These are phyloP conservation scores for Monilinia fructigena DNA, from an alignment of 2,329 filamentous ascomycete genomes.

Conservation along the genomic window DNA sequence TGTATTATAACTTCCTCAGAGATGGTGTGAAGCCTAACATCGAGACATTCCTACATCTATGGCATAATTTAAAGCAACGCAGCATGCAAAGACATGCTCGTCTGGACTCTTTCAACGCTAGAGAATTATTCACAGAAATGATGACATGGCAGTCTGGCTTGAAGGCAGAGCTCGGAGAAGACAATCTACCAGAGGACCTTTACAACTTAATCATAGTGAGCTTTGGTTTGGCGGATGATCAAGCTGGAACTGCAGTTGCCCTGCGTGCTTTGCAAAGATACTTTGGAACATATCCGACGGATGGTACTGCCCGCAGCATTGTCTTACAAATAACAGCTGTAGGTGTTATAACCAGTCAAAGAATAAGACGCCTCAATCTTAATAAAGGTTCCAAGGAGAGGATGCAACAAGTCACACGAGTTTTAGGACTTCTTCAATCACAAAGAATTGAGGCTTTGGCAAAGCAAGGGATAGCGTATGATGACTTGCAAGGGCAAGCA, in stretches of 20 bases:
- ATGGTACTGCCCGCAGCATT: conserved; percentile 48
- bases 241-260: conserved; percentile 50
- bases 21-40: conserved; percentile 33
- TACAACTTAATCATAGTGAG: conserved; percentile 53
- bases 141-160: conserved; percentile 33
- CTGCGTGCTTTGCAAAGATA: conserved; percentile 46
- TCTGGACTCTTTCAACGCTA: conserved; percentile 22
- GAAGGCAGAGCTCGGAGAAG: conserved; percentile 42
- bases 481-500: conserved; percentile 33
- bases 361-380: conserved; percentile 42
- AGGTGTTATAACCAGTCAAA: conserved; percentile 36
- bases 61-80: conserved; percentile 35
- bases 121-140: conserved; percentile 49
- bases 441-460: conserved; percentile 35
- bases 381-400: conserved; percentile 45
- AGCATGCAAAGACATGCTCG: conserved; percentile 4
- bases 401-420: conserved; percentile 45
- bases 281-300: conserved; percentile 48
- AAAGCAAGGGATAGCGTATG: conserved; percentile 34
- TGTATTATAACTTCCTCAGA: background rate
- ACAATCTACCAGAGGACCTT: conserved; percentile 47
- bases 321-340: conserved; percentile 49
- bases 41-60: conserved; percentile 38
- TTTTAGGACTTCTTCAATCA: conserved; percentile 46
- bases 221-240: conserved; percentile 51